Percentiles rank a stretch among this genome's conserved stretches.
These are phyloP conservation scores for Ustilago xerochloae DNA, from an alignment of 1,284 basidiomycete genomes.

Conservation along the genomic window DNA sequence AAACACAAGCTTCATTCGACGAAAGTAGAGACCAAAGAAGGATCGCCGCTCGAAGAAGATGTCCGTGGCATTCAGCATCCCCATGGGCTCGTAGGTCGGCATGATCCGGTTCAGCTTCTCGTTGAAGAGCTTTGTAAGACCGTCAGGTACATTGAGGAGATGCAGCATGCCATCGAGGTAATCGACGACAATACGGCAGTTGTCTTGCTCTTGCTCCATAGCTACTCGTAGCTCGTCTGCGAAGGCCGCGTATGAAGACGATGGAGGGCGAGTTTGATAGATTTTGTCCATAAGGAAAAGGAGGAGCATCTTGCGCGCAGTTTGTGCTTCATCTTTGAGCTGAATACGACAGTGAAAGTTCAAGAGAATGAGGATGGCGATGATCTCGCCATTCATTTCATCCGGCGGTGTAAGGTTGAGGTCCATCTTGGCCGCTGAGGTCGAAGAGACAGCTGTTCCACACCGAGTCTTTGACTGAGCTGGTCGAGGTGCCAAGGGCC, in stretches of 20 bases:
- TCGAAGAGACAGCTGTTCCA: not conserved
- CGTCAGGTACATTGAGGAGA: slow-evolving; percentile 39
- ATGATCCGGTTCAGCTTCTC: slow-evolving; percentile 45
- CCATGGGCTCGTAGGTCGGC: slow-evolving; percentile 41
- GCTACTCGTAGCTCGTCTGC: slow-evolving; percentile 18
- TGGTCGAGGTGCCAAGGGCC: too few species aligned
- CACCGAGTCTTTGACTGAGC: too few species aligned
- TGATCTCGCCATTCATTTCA: slow-evolving; percentile 41
- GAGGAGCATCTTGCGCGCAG: slow-evolving; percentile 31
- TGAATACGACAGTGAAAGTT: slow-evolving; percentile 48
- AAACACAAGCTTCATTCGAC: slow-evolving; percentile 40
- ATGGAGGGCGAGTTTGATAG: slow-evolving; percentile 26
- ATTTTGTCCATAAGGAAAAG: slow-evolving; percentile 47
- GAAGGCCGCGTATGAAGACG: slow-evolving; percentile 21
- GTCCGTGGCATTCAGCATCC: slow-evolving; percentile 32
- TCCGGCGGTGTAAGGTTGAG: slow-evolving; percentile 22
- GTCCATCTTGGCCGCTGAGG: slow-evolving; percentile 13
- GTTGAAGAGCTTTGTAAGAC: slow-evolving; percentile 46
- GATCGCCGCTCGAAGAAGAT: slow-evolving; percentile 47
- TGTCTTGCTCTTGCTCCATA: slow-evolving; percentile 17
- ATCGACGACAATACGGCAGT: slow-evolving; percentile 33
- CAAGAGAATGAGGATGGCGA: slow-evolving; percentile 49
- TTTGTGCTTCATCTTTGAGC: slow-evolving; percentile 35
- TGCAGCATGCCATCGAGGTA: slow-evolving; percentile 41
- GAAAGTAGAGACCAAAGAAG: slow-evolving; percentile 50